These are phyloP conservation scores for Alternaria arbusti DNA, from an alignment of 2,329 filamentous ascomycete genomes.

Conservation along the genomic window DNA sequence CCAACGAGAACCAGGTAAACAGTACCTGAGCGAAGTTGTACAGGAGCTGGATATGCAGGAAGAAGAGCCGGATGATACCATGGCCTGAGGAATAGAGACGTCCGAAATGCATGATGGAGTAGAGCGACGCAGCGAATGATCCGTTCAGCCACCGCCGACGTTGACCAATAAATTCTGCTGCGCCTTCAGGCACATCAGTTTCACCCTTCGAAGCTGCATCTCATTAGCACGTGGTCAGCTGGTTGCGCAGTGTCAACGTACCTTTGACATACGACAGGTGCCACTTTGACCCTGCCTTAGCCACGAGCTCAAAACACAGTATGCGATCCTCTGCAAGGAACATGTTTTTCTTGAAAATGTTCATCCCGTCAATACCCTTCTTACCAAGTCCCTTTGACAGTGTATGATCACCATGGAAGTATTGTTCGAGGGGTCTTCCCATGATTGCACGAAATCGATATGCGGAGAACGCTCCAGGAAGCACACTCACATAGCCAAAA, in stretches of 20 bases:
- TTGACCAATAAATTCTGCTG: constrained; percentile 95
- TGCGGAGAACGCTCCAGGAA: constrained; percentile 98
- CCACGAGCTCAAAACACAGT: constrained; percentile 97
- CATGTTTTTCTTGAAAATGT: constrained; percentile 99
- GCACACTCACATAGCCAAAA: constrained; percentile 96
- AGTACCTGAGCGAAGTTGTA: constrained; percentile 92
- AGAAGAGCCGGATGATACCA: constrained; percentile 98
- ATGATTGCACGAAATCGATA: constrained; percentile 98
- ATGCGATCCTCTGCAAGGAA: constrained; percentile 99
- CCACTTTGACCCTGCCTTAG: constrained; percentile 99
- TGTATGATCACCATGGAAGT: constrained; percentile 99
- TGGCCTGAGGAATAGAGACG: constrained; percentile 99
- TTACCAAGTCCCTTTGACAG: constrained; percentile 93
- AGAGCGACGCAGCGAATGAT: constrained; percentile 96
- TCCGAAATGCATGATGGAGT: constrained; percentile 97
- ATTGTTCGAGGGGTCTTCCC: constrained; percentile 95
- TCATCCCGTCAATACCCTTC: constrained; percentile 99
- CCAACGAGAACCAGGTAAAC: constrained; percentile 79
- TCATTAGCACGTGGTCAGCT: no score
- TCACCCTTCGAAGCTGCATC: constrained; percentile 97
- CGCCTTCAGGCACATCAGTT: constrained; percentile 97
- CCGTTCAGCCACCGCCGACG: constrained; percentile 99
- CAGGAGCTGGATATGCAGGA: constrained; percentile 93
- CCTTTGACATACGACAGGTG: no score
- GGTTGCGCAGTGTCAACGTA: no score